phyloP scores from a whole-genome alignment of 106 monocot genomes.

The Triglochin maritima region DNA sequence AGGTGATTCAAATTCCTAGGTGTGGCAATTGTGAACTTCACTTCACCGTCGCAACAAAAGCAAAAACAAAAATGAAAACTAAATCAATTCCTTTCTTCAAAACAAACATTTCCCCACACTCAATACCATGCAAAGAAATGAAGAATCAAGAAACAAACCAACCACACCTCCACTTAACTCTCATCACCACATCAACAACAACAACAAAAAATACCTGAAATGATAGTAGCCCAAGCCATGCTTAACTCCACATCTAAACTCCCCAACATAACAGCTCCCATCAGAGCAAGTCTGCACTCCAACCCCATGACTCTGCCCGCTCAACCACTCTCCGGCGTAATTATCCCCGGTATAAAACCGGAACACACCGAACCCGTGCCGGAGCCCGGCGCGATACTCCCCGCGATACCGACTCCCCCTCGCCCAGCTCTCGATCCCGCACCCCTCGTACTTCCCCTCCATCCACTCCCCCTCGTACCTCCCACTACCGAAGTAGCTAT shows the following conservation, averaged over 20 bases:
- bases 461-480: slow-evolving; percentile 60
- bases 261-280: slow-evolving; percentile 41
- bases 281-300: slow-evolving; percentile 44
- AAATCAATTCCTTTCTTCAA: too few species aligned
- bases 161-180: too few species aligned
- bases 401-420: slow-evolving; percentile 42
- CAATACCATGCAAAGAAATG: too few species aligned
- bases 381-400: slow-evolving; percentile 23
- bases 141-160: too few species aligned
- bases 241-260: slow-evolving; percentile 46
- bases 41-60: too few species aligned
- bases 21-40: too few species aligned
- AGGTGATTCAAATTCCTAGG: too few species aligned
- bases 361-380: slow-evolving; percentile 46
- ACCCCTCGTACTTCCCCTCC: slow-evolving; percentile 47
- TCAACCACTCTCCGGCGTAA: slow-evolving; percentile 48
- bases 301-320: slow-evolving; percentile 42
- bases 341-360: slow-evolving; percentile 44
- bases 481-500: slow-evolving; percentile 23
- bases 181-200: too few species aligned
- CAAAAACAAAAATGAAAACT: too few species aligned
- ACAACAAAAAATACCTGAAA: slow-evolving; percentile 28
- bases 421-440: slow-evolving; percentile 50
- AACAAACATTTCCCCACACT: too few species aligned
- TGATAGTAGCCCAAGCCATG: slow-evolving; percentile 43